Base-by-base conservation (phyloP, 1,139 yeast species). In the Ashbya aceris region DNA sequence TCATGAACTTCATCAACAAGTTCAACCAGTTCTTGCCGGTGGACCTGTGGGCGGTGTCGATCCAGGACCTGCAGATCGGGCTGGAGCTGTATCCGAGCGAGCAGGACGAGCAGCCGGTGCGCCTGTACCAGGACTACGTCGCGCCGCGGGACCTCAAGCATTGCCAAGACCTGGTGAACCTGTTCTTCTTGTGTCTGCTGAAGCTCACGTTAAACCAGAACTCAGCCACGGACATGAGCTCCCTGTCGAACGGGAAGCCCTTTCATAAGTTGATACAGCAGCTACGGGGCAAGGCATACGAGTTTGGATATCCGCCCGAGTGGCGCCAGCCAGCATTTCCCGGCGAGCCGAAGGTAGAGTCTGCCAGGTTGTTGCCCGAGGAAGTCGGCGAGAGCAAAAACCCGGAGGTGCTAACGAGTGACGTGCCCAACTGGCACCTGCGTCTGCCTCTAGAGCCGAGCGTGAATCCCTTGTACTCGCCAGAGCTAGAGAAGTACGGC, bases 31-130 rank as follows among this genome's bases (percentile, higher is more conserved):
- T 61, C 31, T 51, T 58, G 33, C 62, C 66, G 37, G 45, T 45
- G 2, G 62, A 57, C 9, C 45, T 73, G 8, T 62, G 65, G 23
- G 61, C 64, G 29, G 41, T 66, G 27, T 67, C 70, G 0, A 77
- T 79, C 9, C 72, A 69, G 45, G 76, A 72, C 49, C 62, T 76
- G 29, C 79, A 75, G 50, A 55, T 60, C 17, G 80, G 79, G 1
- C 57, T 75, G 34, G 65, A 72, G 26, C 55, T 74, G 31, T 61
- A 64, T 9, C 57, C 60, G 10, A 46, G 46, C 12, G 41, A 43
- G 11, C 33, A 40, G 2, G 40, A 45, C 5, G 46, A 46, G 23
- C 44, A 44, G 30, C 29, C 40, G n/a, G 45, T 47, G 10, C 49
- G 49, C 14, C 41, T 54, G 12, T 58, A 58, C 40, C 60, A 56